Conservation (phyloP, 1,139 yeast species). For the Kazachstania sp. region DNA sequence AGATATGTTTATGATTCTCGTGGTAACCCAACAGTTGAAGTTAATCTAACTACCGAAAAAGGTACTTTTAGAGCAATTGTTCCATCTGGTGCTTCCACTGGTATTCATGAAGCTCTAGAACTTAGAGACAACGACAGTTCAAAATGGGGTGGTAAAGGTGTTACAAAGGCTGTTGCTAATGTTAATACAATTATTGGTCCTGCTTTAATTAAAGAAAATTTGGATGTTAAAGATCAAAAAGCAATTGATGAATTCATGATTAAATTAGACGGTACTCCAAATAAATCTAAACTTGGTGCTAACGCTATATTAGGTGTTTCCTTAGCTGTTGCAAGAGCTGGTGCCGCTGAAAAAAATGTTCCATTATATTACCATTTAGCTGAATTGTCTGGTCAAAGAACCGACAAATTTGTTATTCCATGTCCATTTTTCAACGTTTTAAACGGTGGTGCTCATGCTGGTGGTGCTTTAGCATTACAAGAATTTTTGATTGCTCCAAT, state of each 20-base stretch:
- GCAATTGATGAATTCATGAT: slow-evolving; percentile 71
- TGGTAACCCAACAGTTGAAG: slow-evolving; percentile 98
- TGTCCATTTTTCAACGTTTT: slow-evolving; percentile 96
- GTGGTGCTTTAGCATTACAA: slow-evolving; percentile 96
- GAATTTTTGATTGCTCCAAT: slow-evolving; percentile 97
- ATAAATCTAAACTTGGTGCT: slow-evolving; percentile 91
- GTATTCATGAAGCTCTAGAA: slow-evolving; percentile 90
- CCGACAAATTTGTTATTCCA: slow-evolving; percentile 77
- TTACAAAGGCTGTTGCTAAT: slow-evolving; percentile 79
- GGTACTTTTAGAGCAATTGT: slow-evolving; percentile 89
- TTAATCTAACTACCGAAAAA: slow-evolving; percentile 74
- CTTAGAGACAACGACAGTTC: slow-evolving; percentile 89
- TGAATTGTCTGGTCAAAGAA: slow-evolving; percentile 48
- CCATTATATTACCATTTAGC: slow-evolving; percentile 84
- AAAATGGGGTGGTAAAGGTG: slow-evolving; percentile 96
- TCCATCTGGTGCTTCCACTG: slow-evolving; percentile 96
- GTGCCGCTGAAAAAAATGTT: slow-evolving; percentile 80
- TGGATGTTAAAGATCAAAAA: slow-evolving; percentile 71
- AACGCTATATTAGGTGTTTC: slow-evolving; percentile 94
- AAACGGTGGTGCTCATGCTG: slow-evolving; percentile 99
- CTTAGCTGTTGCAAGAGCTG: slow-evolving; percentile 87
- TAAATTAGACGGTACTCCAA: slow-evolving; percentile 81
- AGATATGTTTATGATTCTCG: slow-evolving; percentile 96
- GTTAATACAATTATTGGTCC: slow-evolving; percentile 87
- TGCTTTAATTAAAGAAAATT: slow-evolving; percentile 62